Conservation (phyloP, 148 eudicot species). For the Salicornia ramosissima region DNA sequence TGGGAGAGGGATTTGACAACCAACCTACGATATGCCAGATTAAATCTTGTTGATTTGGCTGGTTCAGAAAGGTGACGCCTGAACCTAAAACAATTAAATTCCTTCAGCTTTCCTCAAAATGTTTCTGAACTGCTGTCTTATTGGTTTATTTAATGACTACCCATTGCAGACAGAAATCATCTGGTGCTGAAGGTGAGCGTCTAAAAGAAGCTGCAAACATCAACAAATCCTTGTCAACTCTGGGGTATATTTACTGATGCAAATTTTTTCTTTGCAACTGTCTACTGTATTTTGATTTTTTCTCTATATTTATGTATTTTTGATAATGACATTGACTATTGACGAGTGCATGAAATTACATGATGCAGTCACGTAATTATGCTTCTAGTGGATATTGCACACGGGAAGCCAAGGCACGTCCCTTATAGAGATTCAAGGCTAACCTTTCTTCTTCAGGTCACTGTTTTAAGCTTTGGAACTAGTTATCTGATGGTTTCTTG, state of each 20-base stretch:
- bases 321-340: slow-evolving; percentile 3
- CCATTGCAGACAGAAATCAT: slow-evolving; percentile 77
- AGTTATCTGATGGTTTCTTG: neutral
- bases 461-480: slow-evolving; percentile 8
- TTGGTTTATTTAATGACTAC: slow-evolving; percentile 5
- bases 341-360: neutral
- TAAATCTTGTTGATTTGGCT: slow-evolving; percentile 97
- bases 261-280: slow-evolving; percentile 8
- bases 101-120: slow-evolving; percentile 5
- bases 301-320: neutral
- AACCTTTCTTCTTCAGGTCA: slow-evolving; percentile 98
- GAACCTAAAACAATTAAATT: neutral
- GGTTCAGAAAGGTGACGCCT: slow-evolving; percentile 87
- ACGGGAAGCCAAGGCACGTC: slow-evolving; percentile 82
- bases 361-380: slow-evolving; percentile 90
- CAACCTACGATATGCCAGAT: slow-evolving; percentile 78
- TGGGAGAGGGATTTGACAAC: slow-evolving; percentile 91
- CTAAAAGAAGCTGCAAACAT: slow-evolving; percentile 95
- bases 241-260: slow-evolving; percentile 52
- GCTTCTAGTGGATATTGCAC: slow-evolving; percentile 89
- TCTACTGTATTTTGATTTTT: neutral
- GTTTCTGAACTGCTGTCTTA: slow-evolving; percentile 1
- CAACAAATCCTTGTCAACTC: slow-evolving; percentile 84
- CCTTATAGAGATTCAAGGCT: slow-evolving; percentile 97
- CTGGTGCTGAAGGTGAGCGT: slow-evolving; percentile 99